Percentiles rank a stretch among this genome's conserved stretches.
Conservation (phyloP, 2,329 filamentous ascomycete genomes). For the Paraconiothyrium brasiliense region DNA sequence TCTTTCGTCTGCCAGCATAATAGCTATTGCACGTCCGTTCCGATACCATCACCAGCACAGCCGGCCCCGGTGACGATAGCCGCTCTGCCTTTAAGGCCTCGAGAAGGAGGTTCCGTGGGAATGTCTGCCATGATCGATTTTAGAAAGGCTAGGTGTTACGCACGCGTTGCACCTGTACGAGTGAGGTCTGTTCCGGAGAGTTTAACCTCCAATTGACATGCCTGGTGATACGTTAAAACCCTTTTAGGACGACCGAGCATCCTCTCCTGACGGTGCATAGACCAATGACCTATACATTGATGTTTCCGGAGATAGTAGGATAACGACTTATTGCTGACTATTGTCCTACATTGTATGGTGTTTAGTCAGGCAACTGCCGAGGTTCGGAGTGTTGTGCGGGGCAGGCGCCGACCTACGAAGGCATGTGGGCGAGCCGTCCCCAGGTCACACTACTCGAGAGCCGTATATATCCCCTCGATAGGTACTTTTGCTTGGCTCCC, state of each 20-base stretch:
- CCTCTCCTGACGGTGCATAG: background rate
- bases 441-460: background rate
- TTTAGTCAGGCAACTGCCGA: background rate
- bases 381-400: conserved; percentile 2
- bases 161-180: background rate
- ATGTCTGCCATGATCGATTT: conserved; percentile 26
- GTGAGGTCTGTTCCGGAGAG: background rate
- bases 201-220: too few species aligned
- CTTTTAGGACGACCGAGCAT: background rate
- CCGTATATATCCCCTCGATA: background rate
- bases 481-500: background rate
- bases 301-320: too few species aligned
- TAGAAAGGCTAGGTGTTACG: background rate
- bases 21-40: conserved; percentile 66
- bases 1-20: conserved; percentile 68
- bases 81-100: conserved; percentile 55
- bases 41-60: conserved; percentile 65
- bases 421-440: background rate
- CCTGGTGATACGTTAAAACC: too few species aligned
- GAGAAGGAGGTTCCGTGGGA: conserved; percentile 41
- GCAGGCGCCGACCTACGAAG: background rate
- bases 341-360: background rate
- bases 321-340: too few species aligned
- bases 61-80: conserved; percentile 70
- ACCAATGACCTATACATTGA: background rate